Conservation (phyloP, 176 grass and related monocot species). For the Eremochloa ophiuroides region DNA sequence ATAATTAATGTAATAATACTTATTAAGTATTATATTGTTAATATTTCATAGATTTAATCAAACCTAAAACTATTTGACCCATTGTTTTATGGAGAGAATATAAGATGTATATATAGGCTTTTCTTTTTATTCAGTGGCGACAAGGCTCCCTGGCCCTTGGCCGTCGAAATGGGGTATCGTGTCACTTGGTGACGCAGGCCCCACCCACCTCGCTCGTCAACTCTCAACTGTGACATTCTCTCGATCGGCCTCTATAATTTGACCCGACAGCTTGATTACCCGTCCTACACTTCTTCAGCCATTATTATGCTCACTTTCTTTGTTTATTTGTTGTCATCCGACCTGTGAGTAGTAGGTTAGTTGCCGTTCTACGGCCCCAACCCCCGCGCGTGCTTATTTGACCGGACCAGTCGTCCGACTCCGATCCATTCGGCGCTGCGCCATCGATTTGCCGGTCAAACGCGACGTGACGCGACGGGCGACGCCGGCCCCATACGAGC, state of each 20-base stretch:
- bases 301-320: fast-evolving
- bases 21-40: no score
- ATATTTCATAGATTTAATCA: no score
- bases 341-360: not conserved
- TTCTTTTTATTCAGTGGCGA: no score
- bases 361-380: not conserved
- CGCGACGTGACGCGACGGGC: slow-evolving; percentile 18
- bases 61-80: no score
- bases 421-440: no score
- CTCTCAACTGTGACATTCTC: not conserved
- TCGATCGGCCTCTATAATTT: not conserved
- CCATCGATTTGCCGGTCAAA: slow-evolving; percentile 23
- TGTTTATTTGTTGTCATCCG: not conserved
- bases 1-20: no score
- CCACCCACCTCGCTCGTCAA: no score
- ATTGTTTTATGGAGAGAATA: no score
- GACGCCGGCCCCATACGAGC: not conserved
- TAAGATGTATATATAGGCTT: no score
- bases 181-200: not conserved
- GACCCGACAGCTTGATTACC: not conserved
- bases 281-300: not conserved
- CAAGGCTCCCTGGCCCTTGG: not conserved
- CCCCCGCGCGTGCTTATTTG: slow-evolving; percentile 37
- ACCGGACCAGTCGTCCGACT: slow-evolving; percentile 2
- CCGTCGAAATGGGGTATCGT: not conserved